Evolutionary conservation across 768 basidiomycete species (phyloP), one percentile per base, ranked within the genome.

Genomic region (Trametes maxima): DNA sequence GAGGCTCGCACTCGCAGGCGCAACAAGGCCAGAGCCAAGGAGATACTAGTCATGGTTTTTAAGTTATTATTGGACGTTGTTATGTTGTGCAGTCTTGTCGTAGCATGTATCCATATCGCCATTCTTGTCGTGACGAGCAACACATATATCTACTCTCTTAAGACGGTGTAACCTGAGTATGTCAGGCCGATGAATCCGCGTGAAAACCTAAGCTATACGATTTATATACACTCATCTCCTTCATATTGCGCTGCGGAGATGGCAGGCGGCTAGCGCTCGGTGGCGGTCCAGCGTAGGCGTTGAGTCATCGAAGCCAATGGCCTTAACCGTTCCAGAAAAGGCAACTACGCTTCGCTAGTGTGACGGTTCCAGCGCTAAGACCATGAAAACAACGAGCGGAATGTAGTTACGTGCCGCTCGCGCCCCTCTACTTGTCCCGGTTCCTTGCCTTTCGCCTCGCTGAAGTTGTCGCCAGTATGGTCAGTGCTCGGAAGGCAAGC

Each of bases 361-460:
- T 53, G 33, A 59, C 44, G 50, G 58, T 59, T 58, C 39, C 42
- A 44, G 57, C 57, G 57, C 57, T 58, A 58, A 57, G 47, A 50
- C 47, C 19, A 50, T 43, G 57, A 58, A 58, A 50, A 58, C 57
- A 58, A 50, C 57, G 25, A 36, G 54, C 25, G 46, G 57, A 40
- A 58, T 58, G 57, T 43, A 40, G 25, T 42, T 44, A 28, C 40
- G 45, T 55, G 61, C 61, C 50, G 55, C 51, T 62, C 55, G 35
- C 37, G 44, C 36, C 52, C 54, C 37, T 36, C 43, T 33, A 19
- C 39, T 21, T 36, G 8, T 49, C 19, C 40, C 19, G 14, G 17
- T n/a, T 13, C 10, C 39, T 17, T 17, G 21, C 19, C 48, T n/a
- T 17, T 14, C 39, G 25, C 39, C 10, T 33, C 57, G 21, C 11